Conservation (phyloP, 768 basidiomycete genomes). For the Galerina sulciceps region DNA sequence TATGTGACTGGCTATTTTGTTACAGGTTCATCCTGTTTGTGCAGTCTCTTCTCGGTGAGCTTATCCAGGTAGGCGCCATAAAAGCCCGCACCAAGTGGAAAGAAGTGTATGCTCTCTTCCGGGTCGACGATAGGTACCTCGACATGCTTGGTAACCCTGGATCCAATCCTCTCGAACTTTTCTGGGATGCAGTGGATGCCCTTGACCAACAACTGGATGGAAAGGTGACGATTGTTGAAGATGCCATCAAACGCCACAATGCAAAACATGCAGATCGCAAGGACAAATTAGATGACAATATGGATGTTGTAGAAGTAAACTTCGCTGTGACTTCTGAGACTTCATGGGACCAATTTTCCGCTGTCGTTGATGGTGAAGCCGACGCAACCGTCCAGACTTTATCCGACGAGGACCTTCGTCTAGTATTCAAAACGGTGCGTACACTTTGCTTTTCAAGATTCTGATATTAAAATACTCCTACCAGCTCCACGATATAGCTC, state of each 20-base stretch:
- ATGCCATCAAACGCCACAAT: constrained; percentile 58
- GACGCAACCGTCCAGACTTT: constrained; percentile 56
- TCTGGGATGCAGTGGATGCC: constrained; percentile 91
- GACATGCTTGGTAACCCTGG: constrained; percentile 91
- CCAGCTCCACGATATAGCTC: constrained; percentile 73
- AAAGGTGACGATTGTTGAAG: constrained; percentile 72
- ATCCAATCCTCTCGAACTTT: constrained; percentile 93
- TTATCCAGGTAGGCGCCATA: constrained; percentile 70
- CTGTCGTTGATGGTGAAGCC: constrained; percentile 57
- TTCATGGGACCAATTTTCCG: constrained; percentile 64
- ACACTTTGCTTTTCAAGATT: not conserved
- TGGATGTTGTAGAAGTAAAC: constrained; percentile 29
- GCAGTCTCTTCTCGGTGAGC: constrained; percentile 72
- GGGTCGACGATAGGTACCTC: constrained; percentile 81
- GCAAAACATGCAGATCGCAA: constrained; percentile 35
- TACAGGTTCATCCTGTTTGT: constrained; percentile 1
- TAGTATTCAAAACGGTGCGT: constrained; percentile 69
- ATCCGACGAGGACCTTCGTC: constrained; percentile 52
- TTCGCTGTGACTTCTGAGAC: constrained; percentile 61
- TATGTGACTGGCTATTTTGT: not conserved
- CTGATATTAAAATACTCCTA: constrained; percentile 5
- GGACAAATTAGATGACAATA: constrained; percentile 24
- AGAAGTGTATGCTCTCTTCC: constrained; percentile 78
- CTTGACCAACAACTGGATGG: constrained; percentile 86
- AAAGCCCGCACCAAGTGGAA: constrained; percentile 92